Conservation (phyloP, 2,329 filamentous ascomycete species). For the Trichoderma asperellum region DNA sequence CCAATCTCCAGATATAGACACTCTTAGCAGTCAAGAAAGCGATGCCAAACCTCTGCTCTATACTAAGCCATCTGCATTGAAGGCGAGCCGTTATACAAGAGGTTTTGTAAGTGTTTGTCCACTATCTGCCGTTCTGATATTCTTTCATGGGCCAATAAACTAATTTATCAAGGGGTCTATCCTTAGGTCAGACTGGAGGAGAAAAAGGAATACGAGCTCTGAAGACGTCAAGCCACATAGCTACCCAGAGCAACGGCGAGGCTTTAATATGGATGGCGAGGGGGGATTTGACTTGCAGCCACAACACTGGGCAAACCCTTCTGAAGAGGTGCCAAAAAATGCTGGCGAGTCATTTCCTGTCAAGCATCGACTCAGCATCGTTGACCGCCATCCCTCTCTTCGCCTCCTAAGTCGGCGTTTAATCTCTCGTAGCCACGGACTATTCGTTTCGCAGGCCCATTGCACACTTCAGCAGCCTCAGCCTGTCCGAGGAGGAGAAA, state of each 20-base stretch:
- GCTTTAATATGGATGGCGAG: constrained; percentile 36
- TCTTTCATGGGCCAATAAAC: neutral
- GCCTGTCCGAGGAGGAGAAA: constrained; percentile 39
- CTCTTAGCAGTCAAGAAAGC: neutral
- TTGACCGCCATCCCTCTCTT: constrained; percentile 24
- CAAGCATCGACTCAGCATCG: neutral
- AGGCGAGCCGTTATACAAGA: neutral
- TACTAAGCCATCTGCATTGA: constrained; percentile 1
- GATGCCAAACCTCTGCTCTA: constrained; percentile 7
- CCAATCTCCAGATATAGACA: neutral
- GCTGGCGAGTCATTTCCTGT: neutral
- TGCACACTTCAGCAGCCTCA: constrained; percentile 41
- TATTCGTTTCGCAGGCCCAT: constrained; percentile 36
- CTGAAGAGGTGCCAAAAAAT: neutral
- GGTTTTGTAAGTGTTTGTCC: neutral
- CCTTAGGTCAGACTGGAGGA: neutral
- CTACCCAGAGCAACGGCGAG: constrained; percentile 1
- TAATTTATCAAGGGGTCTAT: constrained; percentile 6
- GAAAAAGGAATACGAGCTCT: neutral
- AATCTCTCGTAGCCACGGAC: constrained; percentile 32
- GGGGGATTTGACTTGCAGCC: constrained; percentile 21
- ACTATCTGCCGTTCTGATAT: neutral
- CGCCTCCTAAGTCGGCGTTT: constrained; percentile 30
- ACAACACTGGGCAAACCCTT: neutral
- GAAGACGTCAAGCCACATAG: neutral